Evolutionary conservation across 768 basidiomycete species (phyloP), one percentile per base, ranked within the genome.

Genomic region (Termitomyces sp.): DNA sequence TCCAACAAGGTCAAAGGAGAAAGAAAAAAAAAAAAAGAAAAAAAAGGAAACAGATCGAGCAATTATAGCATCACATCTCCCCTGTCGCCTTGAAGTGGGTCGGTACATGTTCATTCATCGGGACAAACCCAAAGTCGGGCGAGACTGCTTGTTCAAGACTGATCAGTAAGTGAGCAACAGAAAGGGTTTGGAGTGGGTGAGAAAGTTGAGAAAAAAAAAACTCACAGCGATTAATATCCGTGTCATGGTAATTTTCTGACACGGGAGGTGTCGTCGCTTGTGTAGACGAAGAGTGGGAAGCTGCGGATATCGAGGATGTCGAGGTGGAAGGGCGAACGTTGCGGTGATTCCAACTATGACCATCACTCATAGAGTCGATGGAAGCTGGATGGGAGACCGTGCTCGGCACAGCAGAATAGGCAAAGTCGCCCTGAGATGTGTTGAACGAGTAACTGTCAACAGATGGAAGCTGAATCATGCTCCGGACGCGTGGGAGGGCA

Each of bases 211-310:
- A 7, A 48, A 42, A 34, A 54, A 50, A 46, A 61, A 61, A 88
- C 90, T 86, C 76, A 92, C 90, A 92, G 72, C 90, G 84, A 68
- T 85, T 88, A 69, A 92, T 88, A 71, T 89, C 87, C 56, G 87
- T 85, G 61, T 87, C 87, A 43, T 79, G 79, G 56, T 84, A 86
- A 59, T 79, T 84, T 54, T 86, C 84, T 57, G 86, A 80, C 56
- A 87, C 80, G 26, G 89, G 90, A 34, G 87, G 87, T 27, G 90
- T 92, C 68, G 90, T 89, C 53, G 90, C 90, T 69, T 90, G 88
- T 32, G 87, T 87, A 32, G 87, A 88, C 31, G 86, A 88, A 3
- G 87, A 84, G 64, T 88, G 87, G 34, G 85, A 87, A 22, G 87
- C 87, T 26, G 84, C 88, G 22, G 84, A 87, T 61, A 91, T 84